A percentile compares a stretch with the other conserved stretches of the same genome.
These are phyloP conservation scores for Huiozyma sinensis DNA, from an alignment of 805 yeast species.

Conservation along the genomic window DNA sequence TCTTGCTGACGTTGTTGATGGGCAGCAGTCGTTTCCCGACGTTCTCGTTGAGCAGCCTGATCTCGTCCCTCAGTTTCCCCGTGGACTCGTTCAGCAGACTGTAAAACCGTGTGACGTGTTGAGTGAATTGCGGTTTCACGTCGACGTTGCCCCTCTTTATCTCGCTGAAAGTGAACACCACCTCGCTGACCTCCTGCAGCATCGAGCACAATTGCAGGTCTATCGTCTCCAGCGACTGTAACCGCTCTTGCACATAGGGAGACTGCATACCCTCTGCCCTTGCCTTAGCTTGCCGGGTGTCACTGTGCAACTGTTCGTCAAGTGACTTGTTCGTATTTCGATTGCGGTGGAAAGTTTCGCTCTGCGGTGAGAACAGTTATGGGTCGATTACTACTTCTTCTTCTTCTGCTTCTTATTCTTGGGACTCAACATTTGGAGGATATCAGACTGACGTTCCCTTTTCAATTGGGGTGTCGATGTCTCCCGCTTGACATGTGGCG, in stretches of 20 bases:
- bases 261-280: conserved; percentile 17
- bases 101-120: conserved; percentile 20
- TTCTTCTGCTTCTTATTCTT: no score
- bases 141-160: conserved; percentile 23
- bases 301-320: neutral
- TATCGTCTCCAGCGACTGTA: conserved; percentile 18
- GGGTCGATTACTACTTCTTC: no score
- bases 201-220: conserved; percentile 20
- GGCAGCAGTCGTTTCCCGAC: conserved; percentile 24
- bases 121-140: conserved; percentile 21
- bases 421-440: no score
- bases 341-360: no score
- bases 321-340: no score
- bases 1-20: conserved; percentile 22
- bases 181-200: conserved; percentile 22
- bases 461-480: neutral
- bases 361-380: no score
- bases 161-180: conserved; percentile 23
- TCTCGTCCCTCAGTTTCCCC: conserved; percentile 17
- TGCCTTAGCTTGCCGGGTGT: neutral
- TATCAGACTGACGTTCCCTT: no score
- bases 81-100: conserved; percentile 16
- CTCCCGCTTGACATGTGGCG: neutral
- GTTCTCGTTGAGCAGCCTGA: conserved; percentile 22
- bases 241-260: conserved; percentile 21